Evolutionary conservation across 768 basidiomycete species (phyloP).

Genomic region (Lactarius quietus): DNA sequence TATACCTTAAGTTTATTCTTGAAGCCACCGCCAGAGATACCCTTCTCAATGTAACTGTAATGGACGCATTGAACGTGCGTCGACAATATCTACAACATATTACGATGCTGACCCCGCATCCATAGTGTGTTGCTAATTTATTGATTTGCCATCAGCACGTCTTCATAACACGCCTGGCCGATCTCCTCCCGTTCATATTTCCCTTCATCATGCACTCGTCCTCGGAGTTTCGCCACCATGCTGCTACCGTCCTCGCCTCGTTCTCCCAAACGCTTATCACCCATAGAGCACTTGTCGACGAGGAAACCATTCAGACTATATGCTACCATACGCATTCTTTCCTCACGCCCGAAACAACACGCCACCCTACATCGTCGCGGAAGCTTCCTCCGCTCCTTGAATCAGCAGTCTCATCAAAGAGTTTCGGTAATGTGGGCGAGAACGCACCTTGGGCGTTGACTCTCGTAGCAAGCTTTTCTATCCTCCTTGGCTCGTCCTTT

Average conservation of each 20-base stretch:
- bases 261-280: constrained; percentile 17
- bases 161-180: constrained; percentile 7
- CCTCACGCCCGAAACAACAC: constrained; percentile 21
- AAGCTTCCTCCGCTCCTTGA: constrained; percentile 18
- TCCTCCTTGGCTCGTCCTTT: constrained; percentile 22
- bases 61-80: constrained; percentile 18
- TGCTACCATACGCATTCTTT: constrained; percentile 14
- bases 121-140: constrained; percentile 18
- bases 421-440: constrained; percentile 2
- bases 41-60: constrained; percentile 5
- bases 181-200: constrained; percentile 17
- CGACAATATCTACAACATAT: neutral
- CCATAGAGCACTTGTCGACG: neutral
- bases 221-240: constrained; percentile 16
- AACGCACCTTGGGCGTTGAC: constrained; percentile 21
- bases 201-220: constrained; percentile 17
- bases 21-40: constrained; percentile 5
- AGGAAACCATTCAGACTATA: constrained; percentile 13
- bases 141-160: constrained; percentile 8
- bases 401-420: constrained; percentile 9
- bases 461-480: constrained; percentile 7
- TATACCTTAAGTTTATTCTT: constrained; percentile 13
- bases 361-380: constrained; percentile 18
- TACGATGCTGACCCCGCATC: neutral
- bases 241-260: constrained; percentile 10